A percentile compares a stretch with the other conserved stretches of the same genome.
Conservation (phyloP, 129 eudicot genomes). For the Chrysanthemum seticuspe region DNA sequence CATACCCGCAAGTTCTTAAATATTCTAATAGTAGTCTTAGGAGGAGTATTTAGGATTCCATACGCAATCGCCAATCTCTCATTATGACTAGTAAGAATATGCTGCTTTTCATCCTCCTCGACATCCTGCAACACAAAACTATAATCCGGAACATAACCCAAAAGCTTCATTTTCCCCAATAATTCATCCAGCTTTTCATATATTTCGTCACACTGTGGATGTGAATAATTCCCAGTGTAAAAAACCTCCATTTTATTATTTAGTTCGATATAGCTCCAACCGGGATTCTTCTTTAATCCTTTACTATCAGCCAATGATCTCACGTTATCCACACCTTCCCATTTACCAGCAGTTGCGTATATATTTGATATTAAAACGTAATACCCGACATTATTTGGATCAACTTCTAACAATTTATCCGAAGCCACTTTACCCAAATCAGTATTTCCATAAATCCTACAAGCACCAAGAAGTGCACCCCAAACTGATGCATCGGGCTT, state of each 20-base stretch:
- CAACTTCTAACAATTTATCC: conserved; percentile 56
- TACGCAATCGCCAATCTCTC: conserved; percentile 86
- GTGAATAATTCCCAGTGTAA: conserved; percentile 74
- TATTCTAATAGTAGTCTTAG: conserved; percentile 53
- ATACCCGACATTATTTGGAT: conserved; percentile 67
- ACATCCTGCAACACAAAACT: conserved; percentile 92
- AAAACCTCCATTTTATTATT: conserved; percentile 65
- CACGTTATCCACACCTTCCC: conserved; percentile 78
- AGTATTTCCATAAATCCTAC: conserved; percentile 70
- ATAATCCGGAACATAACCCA: conserved; percentile 82
- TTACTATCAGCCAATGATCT: conserved; percentile 66
- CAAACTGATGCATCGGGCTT: conserved; percentile 72
- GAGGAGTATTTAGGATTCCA: conserved; percentile 70
- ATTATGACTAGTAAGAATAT: conserved; percentile 73
- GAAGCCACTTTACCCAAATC: conserved; percentile 74
- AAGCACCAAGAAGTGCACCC: conserved; percentile 95
- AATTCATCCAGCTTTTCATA: conserved; percentile 49
- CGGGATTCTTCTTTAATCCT: conserved; percentile 88
- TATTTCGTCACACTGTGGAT: conserved; percentile 61
- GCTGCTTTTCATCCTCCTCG: conserved; percentile 89
- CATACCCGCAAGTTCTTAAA: conserved; percentile 87
- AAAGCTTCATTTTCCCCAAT: conserved; percentile 50
- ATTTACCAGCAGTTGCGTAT: conserved; percentile 74
- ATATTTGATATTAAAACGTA: conserved; percentile 77
- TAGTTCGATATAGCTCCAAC: conserved; percentile 84